Evolutionary conservation across 2,329 filamentous ascomycete species (phyloP), one percentile per base, ranked within the genome.

Genomic region (Seiridium cupressi): DNA sequence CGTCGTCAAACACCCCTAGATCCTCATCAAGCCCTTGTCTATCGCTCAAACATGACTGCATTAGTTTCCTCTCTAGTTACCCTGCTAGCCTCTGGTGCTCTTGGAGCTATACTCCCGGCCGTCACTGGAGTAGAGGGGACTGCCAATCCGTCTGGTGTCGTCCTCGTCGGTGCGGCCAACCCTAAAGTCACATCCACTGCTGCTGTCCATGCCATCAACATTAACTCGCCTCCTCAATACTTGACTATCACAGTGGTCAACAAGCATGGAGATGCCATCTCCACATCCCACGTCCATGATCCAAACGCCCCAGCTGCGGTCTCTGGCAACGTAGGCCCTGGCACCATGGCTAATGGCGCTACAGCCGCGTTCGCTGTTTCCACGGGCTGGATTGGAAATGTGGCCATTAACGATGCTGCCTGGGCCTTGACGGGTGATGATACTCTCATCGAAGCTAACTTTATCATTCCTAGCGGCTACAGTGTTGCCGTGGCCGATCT

Each of bases 301-400:
- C 35, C 59, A 26, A 61, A 56, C 35, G 44, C 57, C 34, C 60
- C 59, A 5, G 48, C 59, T 3, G 58, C 62, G 3, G 53, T 61
- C 38, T 47, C n/a, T 5, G 62, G 62, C 32, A 48, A 42, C 32
- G 40, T 62, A 3, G 44, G 44, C 26, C 51, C 58, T 3, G 67
- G 67, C 2, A 61, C 58, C 8, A 49, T 69, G 6, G 58, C 62
- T 31, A 44, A 55, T 1, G 59, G 62, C 10, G 51, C 47, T 1
- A 55, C 57, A 1, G 61, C 57, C 9, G 47, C 57, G 0, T 63
- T 65, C 32, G 64, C 60, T 6, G 64, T 65, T 1, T 66, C 65
- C 1, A 65, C 63, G n/a, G 61, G 61, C 38, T 68, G 63, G 59
- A 61, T 64, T 8, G 66, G 66, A 26, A 66, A 60, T 6, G 51